A percentile compares a stretch with the other conserved stretches of the same genome.
Conservation (phyloP, 192 early-diverging fungal genomes). For the Backusella sp. region DNA sequence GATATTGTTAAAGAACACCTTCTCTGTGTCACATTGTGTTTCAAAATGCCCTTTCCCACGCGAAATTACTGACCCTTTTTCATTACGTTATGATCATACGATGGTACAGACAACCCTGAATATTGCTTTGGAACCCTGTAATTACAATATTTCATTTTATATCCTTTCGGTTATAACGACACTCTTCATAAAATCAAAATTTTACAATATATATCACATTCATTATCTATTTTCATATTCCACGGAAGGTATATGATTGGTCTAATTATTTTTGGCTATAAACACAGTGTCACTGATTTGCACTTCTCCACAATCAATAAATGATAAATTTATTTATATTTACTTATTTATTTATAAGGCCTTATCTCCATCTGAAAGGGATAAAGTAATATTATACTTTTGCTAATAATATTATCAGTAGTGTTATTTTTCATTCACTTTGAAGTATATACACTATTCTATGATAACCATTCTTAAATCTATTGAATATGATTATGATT, state of each 20-base stretch:
- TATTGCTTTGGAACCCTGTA: neutral
- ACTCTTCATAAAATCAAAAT: neutral
- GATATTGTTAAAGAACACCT: neutral
- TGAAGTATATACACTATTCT: too few relatives aligned
- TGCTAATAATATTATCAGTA: too few relatives aligned
- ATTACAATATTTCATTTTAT: neutral
- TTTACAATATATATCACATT: neutral
- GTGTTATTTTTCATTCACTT: too few relatives aligned
- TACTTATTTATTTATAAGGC: neutral
- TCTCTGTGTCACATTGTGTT: constrained; percentile 9
- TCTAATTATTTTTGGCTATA: constrained; percentile 4
- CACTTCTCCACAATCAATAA: constrained; percentile 4
- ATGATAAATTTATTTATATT: neutral
- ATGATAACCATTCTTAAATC: too few relatives aligned
- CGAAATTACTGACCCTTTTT: neutral
- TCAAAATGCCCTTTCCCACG: constrained; percentile 5
- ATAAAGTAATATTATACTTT: neutral
- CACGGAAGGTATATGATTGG: neutral
- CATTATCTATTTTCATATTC: neutral
- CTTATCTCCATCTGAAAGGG: neutral
- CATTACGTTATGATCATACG: constrained; percentile 2
- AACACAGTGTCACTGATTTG: constrained; percentile 2
- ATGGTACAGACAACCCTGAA: constrained; percentile 5
- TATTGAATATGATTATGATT: neutral
- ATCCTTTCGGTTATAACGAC: neutral